Evolutionary conservation across 352 stramenopile species (phyloP).

Genomic region (Halophytophthora polymorphica): DNA sequence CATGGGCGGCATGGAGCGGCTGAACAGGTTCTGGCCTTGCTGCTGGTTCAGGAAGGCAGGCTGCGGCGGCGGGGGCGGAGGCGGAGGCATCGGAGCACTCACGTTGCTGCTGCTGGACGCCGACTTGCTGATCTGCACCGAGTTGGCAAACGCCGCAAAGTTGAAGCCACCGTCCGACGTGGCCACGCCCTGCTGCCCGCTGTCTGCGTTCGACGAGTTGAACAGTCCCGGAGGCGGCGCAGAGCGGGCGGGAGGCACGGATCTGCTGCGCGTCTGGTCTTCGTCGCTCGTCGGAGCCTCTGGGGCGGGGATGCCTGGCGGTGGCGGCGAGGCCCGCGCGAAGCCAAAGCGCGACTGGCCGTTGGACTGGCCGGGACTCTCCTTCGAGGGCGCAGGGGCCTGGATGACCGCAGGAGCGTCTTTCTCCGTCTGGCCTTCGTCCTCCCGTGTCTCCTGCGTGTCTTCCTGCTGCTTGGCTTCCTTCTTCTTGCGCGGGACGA

Average conservation of each 20-base stretch:
- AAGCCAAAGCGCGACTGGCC: conserved; percentile 59
- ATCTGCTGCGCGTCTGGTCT: conserved; percentile 15
- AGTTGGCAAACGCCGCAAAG: conserved; percentile 43
- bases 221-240: conserved; percentile 25
- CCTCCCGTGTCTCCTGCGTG: conserved; percentile 12
- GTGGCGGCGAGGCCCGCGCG: conserved; percentile 26
- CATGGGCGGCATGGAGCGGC: conserved; percentile 23
- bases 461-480: conserved; percentile 3
- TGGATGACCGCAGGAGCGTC: too few relatives aligned
- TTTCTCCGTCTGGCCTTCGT: conserved; percentile 8
- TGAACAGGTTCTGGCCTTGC: conserved; percentile 21
- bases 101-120: not conserved
- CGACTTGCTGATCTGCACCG: conserved; percentile 26
- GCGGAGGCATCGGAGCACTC: not conserved
- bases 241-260: conserved; percentile 12
- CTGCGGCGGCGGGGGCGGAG: conserved; percentile 8
- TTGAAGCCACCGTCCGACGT: conserved; percentile 28
- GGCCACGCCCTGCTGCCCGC: conserved; percentile 4
- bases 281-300: not conserved
- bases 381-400: conserved; percentile 4
- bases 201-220: conserved; percentile 10
- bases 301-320: conserved; percentile 4
- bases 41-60: conserved; percentile 22
- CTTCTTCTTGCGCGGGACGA: conserved; percentile 43
- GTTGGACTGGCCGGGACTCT: conserved; percentile 10